These are phyloP conservation scores for Mycena albidolilacea DNA, from an alignment of 768 basidiomycete species.

Conservation along the genomic window DNA sequence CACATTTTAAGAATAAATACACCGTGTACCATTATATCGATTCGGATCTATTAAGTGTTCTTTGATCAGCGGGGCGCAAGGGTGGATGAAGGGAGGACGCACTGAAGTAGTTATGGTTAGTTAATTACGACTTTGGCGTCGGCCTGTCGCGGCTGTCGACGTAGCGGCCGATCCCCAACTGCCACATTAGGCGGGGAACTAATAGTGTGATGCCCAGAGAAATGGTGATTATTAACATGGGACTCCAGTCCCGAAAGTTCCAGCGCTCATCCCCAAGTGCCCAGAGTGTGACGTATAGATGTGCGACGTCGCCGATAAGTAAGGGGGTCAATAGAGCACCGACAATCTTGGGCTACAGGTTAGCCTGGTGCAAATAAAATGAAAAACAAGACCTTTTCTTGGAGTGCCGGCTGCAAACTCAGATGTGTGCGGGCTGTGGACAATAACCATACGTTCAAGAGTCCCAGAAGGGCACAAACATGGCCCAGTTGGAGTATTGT, in stretches of 20 bases:
- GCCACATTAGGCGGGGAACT: slow-evolving; percentile 82
- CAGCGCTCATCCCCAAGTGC: slow-evolving; percentile 81
- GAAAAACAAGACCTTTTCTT: slow-evolving; percentile 59
- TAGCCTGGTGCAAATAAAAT: neutral
- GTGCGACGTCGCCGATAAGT: slow-evolving; percentile 76
- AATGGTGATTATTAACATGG: slow-evolving; percentile 79
- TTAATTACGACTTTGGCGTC: slow-evolving; percentile 35
- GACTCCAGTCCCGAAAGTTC: slow-evolving; percentile 73
- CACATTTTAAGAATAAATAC: slow-evolving; percentile 35
- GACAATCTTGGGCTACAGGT: slow-evolving; percentile 62
- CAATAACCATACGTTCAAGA: slow-evolving; percentile 79
- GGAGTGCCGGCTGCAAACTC: slow-evolving; percentile 69
- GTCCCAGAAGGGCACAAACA: slow-evolving; percentile 81
- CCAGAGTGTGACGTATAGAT: slow-evolving; percentile 80
- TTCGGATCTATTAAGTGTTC: slow-evolving; percentile 1
- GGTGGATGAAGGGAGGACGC: neutral
- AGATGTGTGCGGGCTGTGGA: slow-evolving; percentile 74
- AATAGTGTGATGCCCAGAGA: slow-evolving; percentile 74
- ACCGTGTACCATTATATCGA: slow-evolving; percentile 30
- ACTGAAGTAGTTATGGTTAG: slow-evolving; percentile 5
- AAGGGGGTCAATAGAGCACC: slow-evolving; percentile 76
- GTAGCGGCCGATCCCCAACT: slow-evolving; percentile 82
- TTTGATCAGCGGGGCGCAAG: neutral
- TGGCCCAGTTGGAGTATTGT: slow-evolving; percentile 84
- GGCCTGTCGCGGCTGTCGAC: slow-evolving; percentile 73